Conservation (phyloP, 352 stramenopile genomes). For the Pythium insidiosum region DNA sequence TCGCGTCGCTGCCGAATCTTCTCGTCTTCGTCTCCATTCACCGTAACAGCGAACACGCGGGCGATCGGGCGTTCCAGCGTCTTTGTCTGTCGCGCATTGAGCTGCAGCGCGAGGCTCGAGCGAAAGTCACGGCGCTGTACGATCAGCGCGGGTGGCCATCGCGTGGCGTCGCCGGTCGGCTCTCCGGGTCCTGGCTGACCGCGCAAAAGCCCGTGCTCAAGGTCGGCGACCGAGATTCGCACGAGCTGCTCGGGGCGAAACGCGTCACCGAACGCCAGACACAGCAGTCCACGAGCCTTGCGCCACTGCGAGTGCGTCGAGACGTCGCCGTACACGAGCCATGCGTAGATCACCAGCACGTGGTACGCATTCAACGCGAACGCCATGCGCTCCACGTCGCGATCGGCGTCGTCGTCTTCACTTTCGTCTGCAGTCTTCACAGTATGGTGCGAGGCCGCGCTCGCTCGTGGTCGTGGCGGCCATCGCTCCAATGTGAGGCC, state of each 20-base stretch:
- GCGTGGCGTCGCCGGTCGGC: too few relatives aligned
- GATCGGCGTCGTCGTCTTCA: slow-evolving; percentile 2
- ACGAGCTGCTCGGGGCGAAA: too few relatives aligned
- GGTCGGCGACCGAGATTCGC: slow-evolving; percentile 68
- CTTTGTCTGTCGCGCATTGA: slow-evolving; percentile 31
- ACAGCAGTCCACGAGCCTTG: slow-evolving; percentile 44
- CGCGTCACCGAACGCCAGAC: slow-evolving; percentile 26
- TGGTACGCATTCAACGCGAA: slow-evolving; percentile 91
- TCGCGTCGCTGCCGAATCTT: too few relatives aligned
- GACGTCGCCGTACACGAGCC: slow-evolving; percentile 43
- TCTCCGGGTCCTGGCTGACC: slow-evolving; percentile 6
- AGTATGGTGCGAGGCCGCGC: background rate
- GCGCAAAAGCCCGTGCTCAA: slow-evolving; percentile 84
- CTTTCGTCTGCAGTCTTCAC: too few relatives aligned
- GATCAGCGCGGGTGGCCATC: too few relatives aligned
- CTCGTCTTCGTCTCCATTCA: slow-evolving; percentile 75
- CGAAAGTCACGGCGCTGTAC: too few relatives aligned
- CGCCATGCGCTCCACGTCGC: slow-evolving; percentile 38
- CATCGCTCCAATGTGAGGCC: slow-evolving; percentile 16
- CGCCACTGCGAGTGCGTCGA: slow-evolving; percentile 68
- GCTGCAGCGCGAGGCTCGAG: slow-evolving; percentile 80
- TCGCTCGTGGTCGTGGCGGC: background rate
- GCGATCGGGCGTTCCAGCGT: slow-evolving; percentile 25
- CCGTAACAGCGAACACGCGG: slow-evolving; percentile 53
- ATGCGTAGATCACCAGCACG: slow-evolving; percentile 80